These are phyloP conservation scores for Ascobolus immersus DNA, from an alignment of 495 filamentous ascomycete genomes.

Conservation along the genomic window DNA sequence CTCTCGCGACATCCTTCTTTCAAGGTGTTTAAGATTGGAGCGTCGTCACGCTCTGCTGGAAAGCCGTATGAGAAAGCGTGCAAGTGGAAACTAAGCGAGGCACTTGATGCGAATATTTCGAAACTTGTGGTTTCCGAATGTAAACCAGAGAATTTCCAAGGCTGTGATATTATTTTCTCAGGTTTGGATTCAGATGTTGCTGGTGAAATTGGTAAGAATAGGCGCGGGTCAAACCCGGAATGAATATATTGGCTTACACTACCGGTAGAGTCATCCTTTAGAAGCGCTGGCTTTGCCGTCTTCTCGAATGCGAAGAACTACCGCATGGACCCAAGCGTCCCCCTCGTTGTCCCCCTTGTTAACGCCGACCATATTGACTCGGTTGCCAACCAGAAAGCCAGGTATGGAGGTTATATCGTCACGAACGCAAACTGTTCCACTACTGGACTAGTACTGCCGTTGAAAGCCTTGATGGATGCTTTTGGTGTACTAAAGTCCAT, in stretches of 20 bases:
- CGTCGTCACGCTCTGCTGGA: constrained; percentile 50
- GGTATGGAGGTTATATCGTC: constrained; percentile 56
- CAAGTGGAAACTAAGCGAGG: constrained; percentile 54
- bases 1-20: constrained; percentile 57
- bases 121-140: constrained; percentile 52
- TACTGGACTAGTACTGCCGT: constrained; percentile 70
- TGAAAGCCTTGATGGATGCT: constrained; percentile 50
- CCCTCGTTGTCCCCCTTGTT: constrained; percentile 62
- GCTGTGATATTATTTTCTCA: constrained; percentile 74
- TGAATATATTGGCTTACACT: neutral
- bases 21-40: constrained; percentile 49
- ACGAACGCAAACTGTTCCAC: constrained; percentile 85
- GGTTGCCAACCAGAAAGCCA: constrained; percentile 48
- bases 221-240: constrained; percentile 1
- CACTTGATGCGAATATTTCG: constrained; percentile 40
- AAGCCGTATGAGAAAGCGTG: constrained; percentile 68
- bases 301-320: constrained; percentile 85
- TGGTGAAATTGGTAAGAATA: constrained; percentile 40
- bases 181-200: constrained; percentile 68
- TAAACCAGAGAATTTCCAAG: constrained; percentile 43
- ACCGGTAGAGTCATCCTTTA: constrained; percentile 12
- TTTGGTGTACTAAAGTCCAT: constrained; percentile 52
- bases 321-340: constrained; percentile 56
- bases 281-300: constrained; percentile 54
- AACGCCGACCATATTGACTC: constrained; percentile 55